Conservation (phyloP, 352 stramenopile species). For the Phytophthora citrophthora region DNA sequence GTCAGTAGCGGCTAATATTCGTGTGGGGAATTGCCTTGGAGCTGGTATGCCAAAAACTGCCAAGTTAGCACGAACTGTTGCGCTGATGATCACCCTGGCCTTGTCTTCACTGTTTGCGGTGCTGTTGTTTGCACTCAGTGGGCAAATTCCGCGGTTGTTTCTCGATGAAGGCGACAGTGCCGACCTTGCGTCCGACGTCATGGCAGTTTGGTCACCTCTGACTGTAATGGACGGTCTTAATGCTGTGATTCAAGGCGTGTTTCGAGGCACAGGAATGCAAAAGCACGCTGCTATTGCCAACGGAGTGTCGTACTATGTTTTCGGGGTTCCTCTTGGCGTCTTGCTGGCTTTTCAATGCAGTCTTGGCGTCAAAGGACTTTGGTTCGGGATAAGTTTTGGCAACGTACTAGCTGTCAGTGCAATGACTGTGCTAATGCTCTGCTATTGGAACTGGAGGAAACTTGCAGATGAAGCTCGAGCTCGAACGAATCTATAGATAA, state of each 20-base stretch:
- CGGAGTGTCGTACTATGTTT: slow-evolving; percentile 67
- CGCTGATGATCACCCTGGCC: slow-evolving; percentile 34
- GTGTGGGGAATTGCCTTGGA: slow-evolving; percentile 61
- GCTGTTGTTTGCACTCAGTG: slow-evolving; percentile 10
- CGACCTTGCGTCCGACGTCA: slow-evolving; percentile 33
- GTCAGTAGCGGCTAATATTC: slow-evolving; percentile 52
- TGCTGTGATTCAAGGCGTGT: slow-evolving; percentile 62
- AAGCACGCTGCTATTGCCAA: slow-evolving; percentile 55
- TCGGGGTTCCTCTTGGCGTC: slow-evolving; percentile 63
- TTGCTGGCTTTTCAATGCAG: slow-evolving; percentile 39
- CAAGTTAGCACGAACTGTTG: slow-evolving; percentile 34
- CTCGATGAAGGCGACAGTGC: slow-evolving; percentile 46
- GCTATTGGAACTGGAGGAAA: slow-evolving; percentile 7
- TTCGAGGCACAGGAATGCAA: slow-evolving; percentile 62
- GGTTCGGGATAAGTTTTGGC: slow-evolving; percentile 48
- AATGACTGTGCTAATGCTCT: not conserved
- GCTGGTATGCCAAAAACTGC: slow-evolving; percentile 41
- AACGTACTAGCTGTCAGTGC: slow-evolving; percentile 8
- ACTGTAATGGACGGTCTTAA: slow-evolving; percentile 56
- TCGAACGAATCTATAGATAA: slow-evolving; percentile 2
- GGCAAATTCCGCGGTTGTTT: slow-evolving; percentile 36
- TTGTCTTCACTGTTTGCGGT: slow-evolving; percentile 21
- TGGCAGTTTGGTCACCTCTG: slow-evolving; percentile 47
- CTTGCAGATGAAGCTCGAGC: slow-evolving; percentile 15
- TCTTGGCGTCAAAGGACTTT: slow-evolving; percentile 54